Conservation (phyloP, 495 filamentous ascomycete genomes). For the Margaritispora aquatica region DNA sequence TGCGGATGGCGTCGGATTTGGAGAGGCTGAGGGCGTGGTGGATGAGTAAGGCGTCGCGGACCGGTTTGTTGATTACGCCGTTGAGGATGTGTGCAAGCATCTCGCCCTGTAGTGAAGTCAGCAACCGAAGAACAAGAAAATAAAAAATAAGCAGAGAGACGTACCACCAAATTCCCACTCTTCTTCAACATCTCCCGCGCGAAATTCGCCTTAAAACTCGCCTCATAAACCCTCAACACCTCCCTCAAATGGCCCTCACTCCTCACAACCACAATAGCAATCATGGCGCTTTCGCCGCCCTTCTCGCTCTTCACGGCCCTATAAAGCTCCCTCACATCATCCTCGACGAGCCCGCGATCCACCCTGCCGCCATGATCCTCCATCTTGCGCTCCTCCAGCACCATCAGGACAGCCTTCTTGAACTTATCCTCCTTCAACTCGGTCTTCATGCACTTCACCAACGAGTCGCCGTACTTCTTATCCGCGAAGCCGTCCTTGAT, state of each 20-base stretch:
- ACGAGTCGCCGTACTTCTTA: slow-evolving; percentile 79
- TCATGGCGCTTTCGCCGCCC: slow-evolving; percentile 89
- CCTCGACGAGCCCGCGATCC: slow-evolving; percentile 45
- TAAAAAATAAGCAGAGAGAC: slow-evolving; percentile 24
- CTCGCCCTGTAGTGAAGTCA: slow-evolving; percentile 62
- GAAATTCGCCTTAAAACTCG: slow-evolving; percentile 67
- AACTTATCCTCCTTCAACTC: slow-evolving; percentile 95
- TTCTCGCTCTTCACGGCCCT: slow-evolving; percentile 63
- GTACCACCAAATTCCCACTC: slow-evolving; percentile 83
- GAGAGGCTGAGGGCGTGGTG: slow-evolving; percentile 74
- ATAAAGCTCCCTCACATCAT: slow-evolving; percentile 68
- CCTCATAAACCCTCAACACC: slow-evolving; percentile 67
- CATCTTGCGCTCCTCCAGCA: slow-evolving; percentile 75
- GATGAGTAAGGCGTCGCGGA: slow-evolving; percentile 90
- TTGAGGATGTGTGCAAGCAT: slow-evolving; percentile 93
- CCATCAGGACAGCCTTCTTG: slow-evolving; percentile 79
- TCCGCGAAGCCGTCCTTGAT: slow-evolving; percentile 94
- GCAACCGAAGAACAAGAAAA: not conserved
- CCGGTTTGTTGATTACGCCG: slow-evolving; percentile 89
- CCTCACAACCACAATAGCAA: slow-evolving; percentile 72
- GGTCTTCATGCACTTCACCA: slow-evolving; percentile 80
- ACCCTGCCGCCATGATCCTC: slow-evolving; percentile 50
- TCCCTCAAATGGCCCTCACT: slow-evolving; percentile 78
- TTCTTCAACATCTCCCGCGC: slow-evolving; percentile 81
- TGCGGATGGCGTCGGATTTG: slow-evolving; percentile 53